Percentiles rank a stretch among this genome's conserved stretches.
phyloP scores from a whole-genome alignment of 768 basidiomycete species.

The Podaxis sp. region DNA sequence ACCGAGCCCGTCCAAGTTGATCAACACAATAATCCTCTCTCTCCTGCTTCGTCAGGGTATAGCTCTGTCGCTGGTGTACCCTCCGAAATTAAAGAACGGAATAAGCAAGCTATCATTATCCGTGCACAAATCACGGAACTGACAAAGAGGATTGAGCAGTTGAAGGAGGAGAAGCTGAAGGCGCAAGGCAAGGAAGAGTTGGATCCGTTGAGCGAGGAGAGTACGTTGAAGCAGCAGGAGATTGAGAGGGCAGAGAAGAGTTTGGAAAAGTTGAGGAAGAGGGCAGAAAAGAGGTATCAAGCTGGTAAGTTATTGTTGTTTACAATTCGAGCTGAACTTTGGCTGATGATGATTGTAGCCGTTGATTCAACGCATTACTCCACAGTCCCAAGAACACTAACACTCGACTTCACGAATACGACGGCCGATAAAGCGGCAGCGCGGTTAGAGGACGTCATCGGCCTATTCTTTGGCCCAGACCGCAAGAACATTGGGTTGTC shows the following conservation, averaged over 20 bases:
- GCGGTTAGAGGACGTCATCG: conserved; percentile 14
- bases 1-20: not conserved
- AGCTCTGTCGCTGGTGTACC: conserved; percentile 11
- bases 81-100: conserved; percentile 8
- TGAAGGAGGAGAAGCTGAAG: conserved; percentile 20
- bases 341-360: not conserved
- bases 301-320: not conserved
- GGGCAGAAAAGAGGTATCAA: conserved; percentile 11
- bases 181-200: conserved; percentile 20
- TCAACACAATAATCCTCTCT: conserved; percentile 4
- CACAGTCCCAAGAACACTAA: not conserved
- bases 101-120: conserved; percentile 14
- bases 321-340: not conserved
- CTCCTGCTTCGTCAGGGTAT: not conserved
- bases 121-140: conserved; percentile 17
- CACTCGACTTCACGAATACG: not conserved
- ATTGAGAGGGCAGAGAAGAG: conserved; percentile 6
- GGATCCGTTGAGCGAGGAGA: conserved; percentile 11
- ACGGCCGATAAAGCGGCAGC: not conserved
- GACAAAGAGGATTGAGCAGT: conserved; percentile 17
- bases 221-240: conserved; percentile 2
- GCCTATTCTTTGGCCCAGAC: conserved; percentile 14
- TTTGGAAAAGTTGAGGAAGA: conserved; percentile 14
- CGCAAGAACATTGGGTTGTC: conserved; percentile 19
- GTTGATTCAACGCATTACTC: not conserved